Conservation (phyloP, 2,329 filamentous ascomycete species). For the Didymella keratinophila region DNA sequence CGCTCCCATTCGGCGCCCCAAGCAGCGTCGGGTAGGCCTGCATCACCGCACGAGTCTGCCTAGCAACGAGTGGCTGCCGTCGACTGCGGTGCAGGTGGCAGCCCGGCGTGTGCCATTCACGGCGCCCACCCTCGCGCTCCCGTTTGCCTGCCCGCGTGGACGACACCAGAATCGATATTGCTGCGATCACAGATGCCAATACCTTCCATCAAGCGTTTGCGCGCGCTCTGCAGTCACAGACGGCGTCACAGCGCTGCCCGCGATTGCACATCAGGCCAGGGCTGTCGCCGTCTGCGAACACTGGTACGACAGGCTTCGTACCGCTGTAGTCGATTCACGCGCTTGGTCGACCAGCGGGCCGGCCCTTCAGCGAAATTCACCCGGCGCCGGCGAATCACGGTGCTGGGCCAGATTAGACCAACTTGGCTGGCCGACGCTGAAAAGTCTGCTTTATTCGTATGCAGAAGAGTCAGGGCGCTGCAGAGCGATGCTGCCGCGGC, state of each 20-base stretch:
- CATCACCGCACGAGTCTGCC: constrained; percentile 29
- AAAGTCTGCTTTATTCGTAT: constrained; percentile 34
- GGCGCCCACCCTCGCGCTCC: constrained; percentile 7
- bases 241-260: constrained; percentile 4
- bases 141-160: constrained; percentile 23
- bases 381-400: background rate
- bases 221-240: constrained; percentile 9
- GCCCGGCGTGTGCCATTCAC: constrained; percentile 10
- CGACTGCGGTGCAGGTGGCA: constrained; percentile 9
- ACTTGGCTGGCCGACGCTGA: constrained; percentile 10
- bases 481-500: background rate
- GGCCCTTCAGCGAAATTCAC: constrained; percentile 39
- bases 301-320: constrained; percentile 40
- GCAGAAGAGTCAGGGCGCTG: constrained; percentile 23
- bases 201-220: constrained; percentile 16
- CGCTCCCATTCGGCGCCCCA: constrained; percentile 43
- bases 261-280: constrained; percentile 2
- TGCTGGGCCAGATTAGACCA: background rate
- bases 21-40: constrained; percentile 46
- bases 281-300: constrained; percentile 4
- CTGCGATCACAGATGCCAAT: background rate
- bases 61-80: constrained; percentile 20
- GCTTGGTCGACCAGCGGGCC: constrained; percentile 40
- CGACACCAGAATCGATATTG: no score
- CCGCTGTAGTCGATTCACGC: constrained; percentile 35